Conservation (phyloP, 257 asterid species). For the Gentiana macrophylla region DNA sequence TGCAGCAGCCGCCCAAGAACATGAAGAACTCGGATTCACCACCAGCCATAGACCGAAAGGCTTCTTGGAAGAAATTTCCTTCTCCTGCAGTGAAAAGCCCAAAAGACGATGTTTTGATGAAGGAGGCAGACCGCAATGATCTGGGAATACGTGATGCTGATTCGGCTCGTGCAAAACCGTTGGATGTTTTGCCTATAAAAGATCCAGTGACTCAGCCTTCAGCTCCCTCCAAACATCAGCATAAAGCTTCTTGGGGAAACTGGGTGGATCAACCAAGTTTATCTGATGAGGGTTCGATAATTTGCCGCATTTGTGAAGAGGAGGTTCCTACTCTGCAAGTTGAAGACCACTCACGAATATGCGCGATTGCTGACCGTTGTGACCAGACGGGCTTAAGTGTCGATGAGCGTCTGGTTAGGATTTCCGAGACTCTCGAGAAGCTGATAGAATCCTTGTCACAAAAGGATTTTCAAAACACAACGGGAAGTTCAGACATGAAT, state of each 20-base stretch:
- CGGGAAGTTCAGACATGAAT: constrained; percentile 47
- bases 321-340: constrained; percentile 62
- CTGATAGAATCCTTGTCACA: constrained; percentile 49
- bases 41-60: constrained; percentile 20
- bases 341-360: constrained; percentile 92
- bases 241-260: constrained; percentile 72
- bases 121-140: constrained; percentile 8
- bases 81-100: constrained; percentile 20
- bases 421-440: constrained; percentile 79
- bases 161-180: constrained; percentile 40
- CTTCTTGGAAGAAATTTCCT: constrained; percentile 20
- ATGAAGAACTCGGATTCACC: constrained; percentile 29
- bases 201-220: constrained; percentile 41
- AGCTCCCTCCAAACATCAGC: constrained; percentile 48
- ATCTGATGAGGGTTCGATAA: constrained; percentile 56
- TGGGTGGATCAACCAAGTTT: constrained; percentile 85
- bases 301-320: constrained; percentile 95
- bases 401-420: constrained; percentile 71
- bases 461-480: constrained; percentile 35
- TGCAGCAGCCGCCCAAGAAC: constrained; percentile 21
- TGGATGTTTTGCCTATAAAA: constrained; percentile 42
- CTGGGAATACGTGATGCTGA: constrained; percentile 35
- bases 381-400: constrained; percentile 57
- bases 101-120: constrained; percentile 23
- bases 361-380: constrained; percentile 93